Conservation (phyloP, 495 filamentous ascomycete genomes). For the Aspergillus sclerotioniger region DNA sequence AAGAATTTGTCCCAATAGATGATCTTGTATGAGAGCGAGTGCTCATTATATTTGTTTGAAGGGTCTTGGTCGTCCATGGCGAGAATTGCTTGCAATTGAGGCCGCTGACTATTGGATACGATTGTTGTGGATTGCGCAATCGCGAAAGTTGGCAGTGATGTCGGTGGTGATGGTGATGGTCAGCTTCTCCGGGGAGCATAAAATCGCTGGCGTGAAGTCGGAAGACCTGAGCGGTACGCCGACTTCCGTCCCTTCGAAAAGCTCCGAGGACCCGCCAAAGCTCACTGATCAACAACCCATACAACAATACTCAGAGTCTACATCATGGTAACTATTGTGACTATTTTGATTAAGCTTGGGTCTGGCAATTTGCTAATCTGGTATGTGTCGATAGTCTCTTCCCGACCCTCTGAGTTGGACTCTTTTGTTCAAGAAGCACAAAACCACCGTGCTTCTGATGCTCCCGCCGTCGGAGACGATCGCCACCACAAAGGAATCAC, state of each 20-base stretch:
- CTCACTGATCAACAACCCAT: conserved; percentile 11
- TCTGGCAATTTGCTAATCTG: neutral
- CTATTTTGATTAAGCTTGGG: neutral
- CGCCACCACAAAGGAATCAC: conserved; percentile 56
- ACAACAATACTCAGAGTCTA: neutral
- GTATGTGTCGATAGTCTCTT: conserved; percentile 22
- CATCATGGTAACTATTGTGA: conserved; percentile 19
- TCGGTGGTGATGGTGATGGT: neutral
- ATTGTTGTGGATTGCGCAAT: neutral
- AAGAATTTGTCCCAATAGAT: conserved; percentile 44
- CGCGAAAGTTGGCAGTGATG: neutral
- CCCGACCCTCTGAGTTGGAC: conserved; percentile 52
- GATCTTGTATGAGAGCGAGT: conserved; percentile 26
- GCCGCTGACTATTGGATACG: neutral
- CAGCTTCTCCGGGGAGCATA: neutral
- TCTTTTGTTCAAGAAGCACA: conserved; percentile 75
- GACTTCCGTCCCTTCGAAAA: conserved; percentile 14
- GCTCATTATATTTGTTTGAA: neutral
- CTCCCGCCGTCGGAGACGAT: conserved; percentile 61
- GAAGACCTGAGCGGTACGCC: conserved; percentile 6
- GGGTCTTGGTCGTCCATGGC: conserved; percentile 25
- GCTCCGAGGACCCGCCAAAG: conserved; percentile 19
- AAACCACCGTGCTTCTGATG: conserved; percentile 73
- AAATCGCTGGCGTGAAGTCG: conserved; percentile 1
- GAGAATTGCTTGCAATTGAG: neutral